Evolutionary conservation across 345 rosid species (phyloP).

Genomic region (Arabidopsis arenosa): DNA sequence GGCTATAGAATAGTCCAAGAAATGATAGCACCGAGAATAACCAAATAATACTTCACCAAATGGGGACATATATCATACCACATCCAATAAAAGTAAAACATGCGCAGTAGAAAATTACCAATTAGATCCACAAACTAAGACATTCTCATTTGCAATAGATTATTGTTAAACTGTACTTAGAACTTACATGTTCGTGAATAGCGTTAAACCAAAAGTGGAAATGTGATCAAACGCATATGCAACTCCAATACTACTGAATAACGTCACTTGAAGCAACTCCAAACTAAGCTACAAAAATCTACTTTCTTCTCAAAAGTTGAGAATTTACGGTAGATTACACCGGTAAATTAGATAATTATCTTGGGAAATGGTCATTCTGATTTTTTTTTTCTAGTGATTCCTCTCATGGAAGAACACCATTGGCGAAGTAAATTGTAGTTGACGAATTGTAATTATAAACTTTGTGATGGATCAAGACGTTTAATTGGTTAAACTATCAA

Average conservation of each 20-base stretch:
- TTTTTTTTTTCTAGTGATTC: background rate
- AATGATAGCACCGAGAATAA: constrained; percentile 76
- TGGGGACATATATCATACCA: constrained; percentile 89
- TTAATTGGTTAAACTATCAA: background rate
- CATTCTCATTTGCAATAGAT: background rate
- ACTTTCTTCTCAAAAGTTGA: background rate
- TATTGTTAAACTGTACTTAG: background rate
- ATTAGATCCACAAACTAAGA: background rate
- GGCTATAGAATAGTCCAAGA: constrained; percentile 94
- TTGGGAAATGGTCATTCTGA: background rate
- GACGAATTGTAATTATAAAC: background rate
- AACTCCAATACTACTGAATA: constrained; percentile 84
- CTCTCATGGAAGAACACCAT: background rate
- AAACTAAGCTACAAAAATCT: constrained; percentile 49
- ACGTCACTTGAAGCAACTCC: constrained; percentile 96
- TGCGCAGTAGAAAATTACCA: constrained; percentile 28
- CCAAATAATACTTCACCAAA: constrained; percentile 72
- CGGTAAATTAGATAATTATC: background rate
- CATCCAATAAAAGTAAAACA: constrained; percentile 90
- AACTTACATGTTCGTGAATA: constrained; percentile 74
- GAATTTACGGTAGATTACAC: background rate
- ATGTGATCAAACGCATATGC: constrained; percentile 86
- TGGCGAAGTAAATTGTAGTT: background rate
- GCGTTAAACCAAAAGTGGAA: constrained; percentile 70
- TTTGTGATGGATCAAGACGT: background rate